Evolutionary conservation across 2,329 filamentous ascomycete species (phyloP).

Genomic region (Fusarium virguliforme): DNA sequence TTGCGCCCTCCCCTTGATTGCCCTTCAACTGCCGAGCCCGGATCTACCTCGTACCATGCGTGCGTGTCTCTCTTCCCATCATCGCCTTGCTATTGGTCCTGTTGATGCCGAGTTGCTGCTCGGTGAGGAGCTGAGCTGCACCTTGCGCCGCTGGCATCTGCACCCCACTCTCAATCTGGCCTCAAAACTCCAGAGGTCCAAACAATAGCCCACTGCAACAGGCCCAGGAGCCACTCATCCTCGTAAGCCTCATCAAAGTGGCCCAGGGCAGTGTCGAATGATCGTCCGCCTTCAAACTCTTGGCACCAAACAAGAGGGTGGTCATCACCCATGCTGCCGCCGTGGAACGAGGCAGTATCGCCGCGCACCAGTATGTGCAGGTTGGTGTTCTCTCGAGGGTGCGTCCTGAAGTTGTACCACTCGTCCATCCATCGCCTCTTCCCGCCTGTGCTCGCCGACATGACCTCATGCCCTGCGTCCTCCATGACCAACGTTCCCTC

Average conservation of each 20-base stretch:
- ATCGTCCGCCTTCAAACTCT: constrained; percentile 20
- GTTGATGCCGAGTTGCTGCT: too few relatives aligned
- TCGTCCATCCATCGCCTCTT: constrained; percentile 34
- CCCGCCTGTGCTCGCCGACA: background rate
- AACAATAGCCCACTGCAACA: constrained; percentile 15
- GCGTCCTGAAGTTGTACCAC: constrained; percentile 31
- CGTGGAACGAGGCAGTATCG: background rate
- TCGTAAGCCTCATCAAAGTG: constrained; percentile 36
- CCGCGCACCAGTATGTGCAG: constrained; percentile 11
- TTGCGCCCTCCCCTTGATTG: too few relatives aligned
- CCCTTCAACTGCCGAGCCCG: too few relatives aligned
- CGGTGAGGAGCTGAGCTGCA: too few relatives aligned
- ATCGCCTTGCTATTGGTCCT: too few relatives aligned
- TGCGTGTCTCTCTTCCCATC: too few relatives aligned
- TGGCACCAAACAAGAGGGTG: constrained; percentile 33
- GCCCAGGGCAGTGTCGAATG: constrained; percentile 34
- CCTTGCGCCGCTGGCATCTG: too few relatives aligned
- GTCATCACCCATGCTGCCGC: background rate
- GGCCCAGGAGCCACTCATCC: constrained; percentile 29
- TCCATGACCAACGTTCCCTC: constrained; percentile 25
- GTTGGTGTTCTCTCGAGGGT: background rate
- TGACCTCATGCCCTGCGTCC: constrained; percentile 14
- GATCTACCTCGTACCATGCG: too few relatives aligned
- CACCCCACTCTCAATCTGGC: background rate
- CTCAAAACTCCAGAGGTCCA: constrained; percentile 11